Conservation (phyloP, 257 asterid species). For the Anisodus acutangulus region DNA sequence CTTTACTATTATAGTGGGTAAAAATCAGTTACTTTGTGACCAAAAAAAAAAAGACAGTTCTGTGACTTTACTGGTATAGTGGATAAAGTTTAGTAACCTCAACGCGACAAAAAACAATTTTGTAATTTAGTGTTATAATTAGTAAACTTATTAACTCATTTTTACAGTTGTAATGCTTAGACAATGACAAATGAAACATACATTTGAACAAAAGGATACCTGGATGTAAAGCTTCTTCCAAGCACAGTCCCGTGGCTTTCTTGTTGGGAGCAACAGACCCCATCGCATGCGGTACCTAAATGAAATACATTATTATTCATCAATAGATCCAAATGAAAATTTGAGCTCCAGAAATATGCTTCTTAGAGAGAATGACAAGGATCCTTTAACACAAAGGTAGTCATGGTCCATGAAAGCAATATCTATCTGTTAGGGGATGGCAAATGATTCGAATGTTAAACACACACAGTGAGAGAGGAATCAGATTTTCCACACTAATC, state of each 20-base stretch:
- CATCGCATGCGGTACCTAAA: slow-evolving; percentile 79
- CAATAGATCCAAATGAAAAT: not conserved
- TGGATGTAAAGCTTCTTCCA: slow-evolving; percentile 79
- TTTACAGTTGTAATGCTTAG: not conserved
- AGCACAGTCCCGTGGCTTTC: slow-evolving; percentile 81
- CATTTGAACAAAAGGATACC: slow-evolving; percentile 35
- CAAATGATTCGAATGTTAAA: not conserved
- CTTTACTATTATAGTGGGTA: not conserved
- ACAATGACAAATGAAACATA: not conserved
- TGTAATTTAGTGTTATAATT: not conserved
- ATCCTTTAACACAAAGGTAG: slow-evolving; percentile 12
- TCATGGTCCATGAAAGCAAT: not conserved
- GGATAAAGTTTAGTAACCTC: not conserved
- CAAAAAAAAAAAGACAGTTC: not conserved
- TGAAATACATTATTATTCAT: not conserved
- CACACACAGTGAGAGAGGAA: not conserved
- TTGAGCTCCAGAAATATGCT: slow-evolving; percentile 5
- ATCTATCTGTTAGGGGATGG: not conserved
- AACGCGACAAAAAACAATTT: not conserved
- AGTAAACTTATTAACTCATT: not conserved
- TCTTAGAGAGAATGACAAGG: not conserved
- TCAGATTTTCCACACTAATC: not conserved
- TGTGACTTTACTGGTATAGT: not conserved
- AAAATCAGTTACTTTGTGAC: not conserved
- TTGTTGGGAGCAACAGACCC: slow-evolving; percentile 77